These are phyloP conservation scores for Paecilomyces fulvus DNA, from an alignment of 2,329 filamentous ascomycete genomes.

Conservation along the genomic window DNA sequence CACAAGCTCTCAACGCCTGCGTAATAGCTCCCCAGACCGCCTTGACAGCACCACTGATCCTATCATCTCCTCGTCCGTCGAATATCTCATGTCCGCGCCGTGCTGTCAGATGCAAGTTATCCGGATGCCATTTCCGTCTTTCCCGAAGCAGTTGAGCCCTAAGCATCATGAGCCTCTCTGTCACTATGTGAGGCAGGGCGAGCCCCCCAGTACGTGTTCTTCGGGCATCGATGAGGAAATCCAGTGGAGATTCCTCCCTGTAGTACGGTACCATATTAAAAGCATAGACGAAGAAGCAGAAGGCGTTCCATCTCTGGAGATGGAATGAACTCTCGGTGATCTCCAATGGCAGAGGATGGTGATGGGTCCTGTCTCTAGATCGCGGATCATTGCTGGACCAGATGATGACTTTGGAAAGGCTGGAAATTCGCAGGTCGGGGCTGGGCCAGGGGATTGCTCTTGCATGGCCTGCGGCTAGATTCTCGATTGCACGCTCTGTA, in stretches of 20 bases:
- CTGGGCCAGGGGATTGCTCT: constrained; percentile 1
- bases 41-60: constrained; percentile 6
- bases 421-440: not conserved
- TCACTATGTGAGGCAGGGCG: not conserved
- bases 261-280: constrained; percentile 5
- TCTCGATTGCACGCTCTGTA: not conserved
- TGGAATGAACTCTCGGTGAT: constrained; percentile 3
- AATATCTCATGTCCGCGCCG: not conserved
- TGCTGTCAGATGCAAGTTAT: constrained; percentile 1
- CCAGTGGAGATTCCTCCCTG: not conserved
- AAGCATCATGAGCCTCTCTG: constrained; percentile 1
- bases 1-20: constrained; percentile 5
- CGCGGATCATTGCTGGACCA: not conserved
- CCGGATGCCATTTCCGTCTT: constrained; percentile 10
- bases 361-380: not conserved
- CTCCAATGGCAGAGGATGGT: not conserved
- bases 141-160: constrained; percentile 8
- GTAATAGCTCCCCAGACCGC: constrained; percentile 9
- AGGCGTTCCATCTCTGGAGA: constrained; percentile 11
- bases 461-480: not conserved
- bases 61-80: constrained; percentile 1
- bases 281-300: constrained; percentile 7
- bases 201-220: not conserved
- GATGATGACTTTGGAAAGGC: not conserved
- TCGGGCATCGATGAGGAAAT: constrained; percentile 5